Evolutionary conservation across 2,329 filamentous ascomycete genomes (phyloP).

Genomic region (Nemania serpens): DNA sequence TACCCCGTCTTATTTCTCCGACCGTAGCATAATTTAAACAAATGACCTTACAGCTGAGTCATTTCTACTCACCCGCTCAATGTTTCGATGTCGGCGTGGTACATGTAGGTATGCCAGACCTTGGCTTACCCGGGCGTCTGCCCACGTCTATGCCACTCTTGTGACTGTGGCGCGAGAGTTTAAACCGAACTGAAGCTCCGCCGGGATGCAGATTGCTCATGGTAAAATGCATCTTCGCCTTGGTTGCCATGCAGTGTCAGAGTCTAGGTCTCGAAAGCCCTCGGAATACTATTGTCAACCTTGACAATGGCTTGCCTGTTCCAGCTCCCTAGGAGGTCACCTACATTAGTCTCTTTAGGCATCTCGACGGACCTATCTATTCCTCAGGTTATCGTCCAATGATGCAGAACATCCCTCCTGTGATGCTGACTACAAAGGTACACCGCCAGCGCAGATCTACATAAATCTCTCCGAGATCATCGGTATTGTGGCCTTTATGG

Average conservation of each 20-base stretch:
- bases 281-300: constrained; percentile 16
- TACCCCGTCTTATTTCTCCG: constrained; percentile 1
- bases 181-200: constrained; percentile 4
- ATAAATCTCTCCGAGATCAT: constrained; percentile 11
- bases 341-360: not conserved
- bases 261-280: constrained; percentile 20
- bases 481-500: not conserved
- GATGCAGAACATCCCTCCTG: not conserved
- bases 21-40: not conserved
- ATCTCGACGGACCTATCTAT: not conserved
- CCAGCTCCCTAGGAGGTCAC: constrained; percentile 9
- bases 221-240: constrained; percentile 17
- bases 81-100: not conserved
- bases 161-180: constrained; percentile 3
- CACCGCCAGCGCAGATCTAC: constrained; percentile 23
- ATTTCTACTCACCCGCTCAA: not conserved
- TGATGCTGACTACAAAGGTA: constrained; percentile 10
- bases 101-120: not conserved
- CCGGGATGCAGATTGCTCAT: constrained; percentile 17
- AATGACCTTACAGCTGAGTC: not conserved
- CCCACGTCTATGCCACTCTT: not conserved
- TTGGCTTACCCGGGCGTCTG: too few relatives aligned
- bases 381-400: not conserved
- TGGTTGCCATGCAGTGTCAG: constrained; percentile 22
- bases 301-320: constrained; percentile 32